A percentile compares a stretch with the other conserved stretches of the same genome.
Evolutionary conservation across 164 flowering plant species (phyloP).

Genomic region (Piper betle): DNA sequence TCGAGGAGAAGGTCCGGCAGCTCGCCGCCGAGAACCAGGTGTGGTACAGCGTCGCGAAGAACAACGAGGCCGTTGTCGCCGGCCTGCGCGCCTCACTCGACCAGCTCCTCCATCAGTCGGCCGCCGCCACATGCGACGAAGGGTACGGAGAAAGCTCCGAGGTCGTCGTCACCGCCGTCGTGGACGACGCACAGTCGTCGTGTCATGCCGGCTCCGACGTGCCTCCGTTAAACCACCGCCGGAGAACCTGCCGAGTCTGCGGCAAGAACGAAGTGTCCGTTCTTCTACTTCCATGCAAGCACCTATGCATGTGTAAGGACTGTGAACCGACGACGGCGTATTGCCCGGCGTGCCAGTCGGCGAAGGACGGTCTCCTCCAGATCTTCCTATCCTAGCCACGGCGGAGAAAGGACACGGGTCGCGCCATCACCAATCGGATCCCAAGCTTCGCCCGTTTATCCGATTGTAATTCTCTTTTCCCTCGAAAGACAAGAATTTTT

Average conservation of each 20-base stretch:
- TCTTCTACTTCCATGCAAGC: constrained; percentile 20
- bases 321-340: constrained; percentile 14
- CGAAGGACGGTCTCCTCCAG: constrained; percentile 19
- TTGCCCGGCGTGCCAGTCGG: constrained; percentile 21
- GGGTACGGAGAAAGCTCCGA: constrained; percentile 22
- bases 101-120: constrained; percentile 15
- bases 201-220: constrained; percentile 4
- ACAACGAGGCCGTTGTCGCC: constrained; percentile 20
- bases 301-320: constrained; percentile 24
- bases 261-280: constrained; percentile 16
- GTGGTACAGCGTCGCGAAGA: constrained; percentile 22
- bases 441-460: too few species aligned
- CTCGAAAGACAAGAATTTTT: too few species aligned
- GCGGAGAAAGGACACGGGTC: too few species aligned
- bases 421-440: too few species aligned
- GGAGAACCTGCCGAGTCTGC: constrained; percentile 15
- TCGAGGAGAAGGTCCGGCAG: constrained; percentile 24
- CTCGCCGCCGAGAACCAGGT: constrained; percentile 22
- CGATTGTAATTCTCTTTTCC: too few species aligned
- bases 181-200: constrained; percentile 19
- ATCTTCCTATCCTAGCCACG: constrained; percentile 13
- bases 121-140: constrained; percentile 7
- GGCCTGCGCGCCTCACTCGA: constrained; percentile 15
- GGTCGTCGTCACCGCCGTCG: neutral
- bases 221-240: too few species aligned